Percentiles rank a stretch among this genome's conserved stretches.
phyloP scores from a whole-genome alignment of 768 basidiomycete species.

The Kwoniella heveanensis region DNA sequence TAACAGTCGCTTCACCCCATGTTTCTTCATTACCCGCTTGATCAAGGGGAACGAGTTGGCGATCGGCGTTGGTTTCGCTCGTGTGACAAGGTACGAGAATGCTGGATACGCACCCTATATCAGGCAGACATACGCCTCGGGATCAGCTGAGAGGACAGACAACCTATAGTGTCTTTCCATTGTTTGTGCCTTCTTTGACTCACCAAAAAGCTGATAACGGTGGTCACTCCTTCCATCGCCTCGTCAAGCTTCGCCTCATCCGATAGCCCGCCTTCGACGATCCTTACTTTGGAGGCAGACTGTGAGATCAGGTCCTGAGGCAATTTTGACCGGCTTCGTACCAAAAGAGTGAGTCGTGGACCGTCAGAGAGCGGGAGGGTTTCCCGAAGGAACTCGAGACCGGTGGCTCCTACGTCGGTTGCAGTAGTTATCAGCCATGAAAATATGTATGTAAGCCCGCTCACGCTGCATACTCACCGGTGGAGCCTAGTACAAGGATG shows the following conservation, averaged over 20 bases:
- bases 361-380: background rate
- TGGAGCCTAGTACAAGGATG: slow-evolving; percentile 9
- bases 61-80: slow-evolving; percentile 13
- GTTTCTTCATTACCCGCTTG: slow-evolving; percentile 17
- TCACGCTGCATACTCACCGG: background rate
- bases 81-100: slow-evolving; percentile 8
- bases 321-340: slow-evolving; percentile 8
- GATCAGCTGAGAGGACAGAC: too few relatives aligned
- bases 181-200: background rate
- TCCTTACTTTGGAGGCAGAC: background rate
- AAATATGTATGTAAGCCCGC: too few relatives aligned
- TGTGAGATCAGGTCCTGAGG: slow-evolving; percentile 13
- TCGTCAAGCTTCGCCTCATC: slow-evolving; percentile 12
- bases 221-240: slow-evolving; percentile 10
- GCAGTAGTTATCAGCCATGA: background rate
- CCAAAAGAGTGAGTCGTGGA: slow-evolving; percentile 5
- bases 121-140: too few relatives aligned
- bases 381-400: slow-evolving; percentile 10
- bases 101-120: slow-evolving; percentile 16
- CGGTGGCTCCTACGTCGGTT: slow-evolving; percentile 16
- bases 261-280: slow-evolving; percentile 12
- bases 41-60: slow-evolving; percentile 9
- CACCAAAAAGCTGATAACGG: slow-evolving; percentile 18
- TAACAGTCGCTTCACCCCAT: slow-evolving; percentile 10
- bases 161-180: background rate